Conservation (phyloP, 345 rosid genomes). For the Litchi chinensis region DNA sequence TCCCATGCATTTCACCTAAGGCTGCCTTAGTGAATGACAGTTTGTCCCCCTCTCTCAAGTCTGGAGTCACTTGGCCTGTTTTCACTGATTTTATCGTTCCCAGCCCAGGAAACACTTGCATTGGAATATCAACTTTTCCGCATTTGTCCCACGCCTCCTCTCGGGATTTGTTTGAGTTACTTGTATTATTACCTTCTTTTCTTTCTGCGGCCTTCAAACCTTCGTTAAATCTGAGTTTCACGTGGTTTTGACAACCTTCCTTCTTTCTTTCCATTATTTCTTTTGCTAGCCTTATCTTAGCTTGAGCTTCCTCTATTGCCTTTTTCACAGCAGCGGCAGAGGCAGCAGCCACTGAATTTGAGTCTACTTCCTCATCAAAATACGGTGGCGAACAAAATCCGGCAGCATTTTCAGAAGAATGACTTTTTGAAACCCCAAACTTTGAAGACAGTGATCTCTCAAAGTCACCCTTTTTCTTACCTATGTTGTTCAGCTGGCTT, state of each 20-base stretch:
- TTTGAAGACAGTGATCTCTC: slow-evolving; percentile 29
- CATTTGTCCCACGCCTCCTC: slow-evolving; percentile 34
- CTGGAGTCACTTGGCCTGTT: slow-evolving; percentile 23
- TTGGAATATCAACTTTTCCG: slow-evolving; percentile 25
- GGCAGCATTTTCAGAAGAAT: slow-evolving; percentile 38
- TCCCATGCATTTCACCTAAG: slow-evolving; percentile 26
- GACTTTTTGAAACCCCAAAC: slow-evolving; percentile 36
- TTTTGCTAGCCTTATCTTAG: slow-evolving; percentile 72
- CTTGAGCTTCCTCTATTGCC: slow-evolving; percentile 89
- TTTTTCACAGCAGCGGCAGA: slow-evolving; percentile 86
- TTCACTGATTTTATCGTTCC: slow-evolving; percentile 22
- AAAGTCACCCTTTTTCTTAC: slow-evolving; percentile 30
- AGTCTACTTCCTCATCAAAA: slow-evolving; percentile 73
- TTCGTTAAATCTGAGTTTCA: slow-evolving; percentile 39
- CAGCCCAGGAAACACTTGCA: slow-evolving; percentile 22
- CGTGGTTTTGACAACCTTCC: slow-evolving; percentile 47
- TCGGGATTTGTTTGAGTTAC: slow-evolving; percentile 35
- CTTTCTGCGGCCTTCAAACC: slow-evolving; percentile 36
- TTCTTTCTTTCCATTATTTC: slow-evolving; percentile 73
- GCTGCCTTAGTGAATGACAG: slow-evolving; percentile 23
- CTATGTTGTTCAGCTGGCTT: slow-evolving; percentile 22
- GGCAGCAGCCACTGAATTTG: slow-evolving; percentile 76
- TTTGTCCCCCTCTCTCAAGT: slow-evolving; percentile 26
- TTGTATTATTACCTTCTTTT: slow-evolving; percentile 33
- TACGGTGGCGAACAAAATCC: slow-evolving; percentile 55